Evolutionary conservation across 768 basidiomycete species (phyloP).

Genomic region (Clavaria fumosa): DNA sequence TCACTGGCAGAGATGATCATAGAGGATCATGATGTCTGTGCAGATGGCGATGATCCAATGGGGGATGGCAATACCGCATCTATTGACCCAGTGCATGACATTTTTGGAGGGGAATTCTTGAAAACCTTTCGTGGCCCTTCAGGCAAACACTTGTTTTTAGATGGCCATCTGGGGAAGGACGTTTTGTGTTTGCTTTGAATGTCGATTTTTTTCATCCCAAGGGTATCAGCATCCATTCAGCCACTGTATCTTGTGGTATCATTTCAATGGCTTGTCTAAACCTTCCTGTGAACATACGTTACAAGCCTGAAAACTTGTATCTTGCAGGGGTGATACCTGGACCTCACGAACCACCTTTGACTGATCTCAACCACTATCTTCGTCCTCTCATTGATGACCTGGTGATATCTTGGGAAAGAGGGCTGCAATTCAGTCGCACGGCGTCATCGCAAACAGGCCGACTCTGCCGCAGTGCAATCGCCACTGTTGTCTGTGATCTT

Average conservation of each 20-base stretch:
- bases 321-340: constrained; percentile 5
- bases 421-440: constrained; percentile 2
- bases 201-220: constrained; percentile 3
- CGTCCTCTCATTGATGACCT: constrained; percentile 1
- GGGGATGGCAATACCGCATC: background rate
- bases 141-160: constrained; percentile 6
- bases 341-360: background rate
- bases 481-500: constrained; percentile 2
- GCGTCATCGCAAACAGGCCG: background rate
- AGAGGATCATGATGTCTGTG: too few relatives aligned
- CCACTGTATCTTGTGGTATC: background rate
- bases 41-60: too few relatives aligned
- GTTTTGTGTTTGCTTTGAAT: background rate
- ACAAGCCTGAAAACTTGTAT: constrained; percentile 4
- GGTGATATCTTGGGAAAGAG: constrained; percentile 1
- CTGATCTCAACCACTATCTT: constrained; percentile 3
- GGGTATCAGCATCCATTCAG: background rate
- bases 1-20: too few relatives aligned
- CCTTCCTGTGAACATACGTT: constrained; percentile 1
- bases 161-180: background rate
- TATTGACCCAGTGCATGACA: background rate
- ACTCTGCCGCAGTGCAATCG: background rate
- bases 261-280: constrained; percentile 3
- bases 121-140: constrained; percentile 1
- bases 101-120: constrained; percentile 5